These are phyloP conservation scores for maize (Zea mays) DNA, from an alignment of 176 grass and related monocot genomes.

Conservation along the genomic window DNA sequence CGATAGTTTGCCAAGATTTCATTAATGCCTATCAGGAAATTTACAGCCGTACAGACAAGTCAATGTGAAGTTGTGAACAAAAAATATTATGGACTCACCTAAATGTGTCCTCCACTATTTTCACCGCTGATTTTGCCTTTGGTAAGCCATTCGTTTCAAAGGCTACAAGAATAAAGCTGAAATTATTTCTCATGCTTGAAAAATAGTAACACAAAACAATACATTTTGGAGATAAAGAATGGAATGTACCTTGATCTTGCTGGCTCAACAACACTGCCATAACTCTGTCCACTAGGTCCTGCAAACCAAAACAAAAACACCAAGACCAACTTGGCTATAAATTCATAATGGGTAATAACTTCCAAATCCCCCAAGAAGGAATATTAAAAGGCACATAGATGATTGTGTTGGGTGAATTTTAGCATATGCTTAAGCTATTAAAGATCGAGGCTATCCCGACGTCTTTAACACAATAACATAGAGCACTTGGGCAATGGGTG, in stretches of 20 bases:
- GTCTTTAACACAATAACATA: background rate
- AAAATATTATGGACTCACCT: conserved; percentile 41
- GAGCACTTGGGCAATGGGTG: background rate
- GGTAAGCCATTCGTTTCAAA: conserved; percentile 30
- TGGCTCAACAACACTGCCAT: conserved; percentile 40
- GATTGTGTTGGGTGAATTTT: conserved; percentile 1
- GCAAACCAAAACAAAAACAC: conserved; percentile 18
- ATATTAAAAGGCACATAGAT: conserved; percentile 17
- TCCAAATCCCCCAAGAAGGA: background rate
- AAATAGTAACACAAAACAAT: background rate
- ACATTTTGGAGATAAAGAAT: conserved; percentile 1
- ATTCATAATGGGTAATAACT: conserved; percentile 1
- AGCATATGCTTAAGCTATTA: background rate
- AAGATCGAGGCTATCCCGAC: background rate
- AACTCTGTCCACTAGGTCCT: conserved; percentile 57
- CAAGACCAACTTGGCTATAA: background rate
- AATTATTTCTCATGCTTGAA: background rate
- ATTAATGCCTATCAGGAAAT: conserved; percentile 2
- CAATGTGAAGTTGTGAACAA: background rate
- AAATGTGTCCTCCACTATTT: conserved; percentile 74
- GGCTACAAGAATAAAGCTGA: conserved; percentile 42
- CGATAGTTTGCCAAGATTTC: conserved; percentile 25
- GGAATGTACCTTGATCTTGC: conserved; percentile 50
- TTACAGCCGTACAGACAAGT: background rate
- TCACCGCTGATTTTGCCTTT: conserved; percentile 48